Percentiles rank a stretch among this genome's conserved stretches.
Evolutionary conservation across 495 filamentous ascomycete species (phyloP).

Genomic region (Penicillium simplicissimum): DNA sequence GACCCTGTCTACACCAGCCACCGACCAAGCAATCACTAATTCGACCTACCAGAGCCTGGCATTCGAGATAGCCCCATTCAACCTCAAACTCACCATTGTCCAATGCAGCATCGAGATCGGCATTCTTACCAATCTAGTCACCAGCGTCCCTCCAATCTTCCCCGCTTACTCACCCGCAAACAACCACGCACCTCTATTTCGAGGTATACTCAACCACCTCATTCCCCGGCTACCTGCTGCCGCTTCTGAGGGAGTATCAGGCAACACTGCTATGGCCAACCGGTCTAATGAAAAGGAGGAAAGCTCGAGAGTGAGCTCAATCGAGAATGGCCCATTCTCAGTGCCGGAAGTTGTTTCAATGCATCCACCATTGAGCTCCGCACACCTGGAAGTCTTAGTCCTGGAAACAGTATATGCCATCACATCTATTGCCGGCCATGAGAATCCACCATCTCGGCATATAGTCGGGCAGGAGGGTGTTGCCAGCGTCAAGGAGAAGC

Average conservation of each 20-base stretch:
- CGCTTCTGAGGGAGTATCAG: slow-evolving; percentile 10
- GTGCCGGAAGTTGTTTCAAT: slow-evolving; percentile 62
- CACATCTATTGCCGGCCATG: slow-evolving; percentile 87
- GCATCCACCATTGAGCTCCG: slow-evolving; percentile 67
- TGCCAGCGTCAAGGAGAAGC: slow-evolving; percentile 87
- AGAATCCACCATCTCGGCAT: slow-evolving; percentile 91
- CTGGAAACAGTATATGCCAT: slow-evolving; percentile 91
- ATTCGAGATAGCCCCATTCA: slow-evolving; percentile 97
- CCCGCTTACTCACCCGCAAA: slow-evolving; percentile 69
- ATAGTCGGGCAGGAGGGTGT: slow-evolving; percentile 93
- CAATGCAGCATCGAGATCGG: slow-evolving; percentile 86
- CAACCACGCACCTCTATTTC: slow-evolving; percentile 76
- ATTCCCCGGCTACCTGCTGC: slow-evolving; percentile 54
- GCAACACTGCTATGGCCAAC: slow-evolving; percentile 18
- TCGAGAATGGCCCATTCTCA: slow-evolving; percentile 46
- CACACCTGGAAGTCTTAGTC: slow-evolving; percentile 66
- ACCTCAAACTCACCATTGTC: slow-evolving; percentile 92
- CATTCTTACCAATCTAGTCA: slow-evolving; percentile 81
- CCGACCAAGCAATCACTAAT: not conserved
- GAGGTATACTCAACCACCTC: slow-evolving; percentile 76
- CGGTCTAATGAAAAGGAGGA: slow-evolving; percentile 26
- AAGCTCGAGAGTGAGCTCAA: slow-evolving; percentile 28
- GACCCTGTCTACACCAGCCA: not conserved
- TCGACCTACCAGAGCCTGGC: slow-evolving; percentile 63
- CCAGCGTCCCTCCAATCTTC: slow-evolving; percentile 72